Base-by-base conservation (phyloP, 805 yeast genomes). In the Metschnikowia koreensis region DNA sequence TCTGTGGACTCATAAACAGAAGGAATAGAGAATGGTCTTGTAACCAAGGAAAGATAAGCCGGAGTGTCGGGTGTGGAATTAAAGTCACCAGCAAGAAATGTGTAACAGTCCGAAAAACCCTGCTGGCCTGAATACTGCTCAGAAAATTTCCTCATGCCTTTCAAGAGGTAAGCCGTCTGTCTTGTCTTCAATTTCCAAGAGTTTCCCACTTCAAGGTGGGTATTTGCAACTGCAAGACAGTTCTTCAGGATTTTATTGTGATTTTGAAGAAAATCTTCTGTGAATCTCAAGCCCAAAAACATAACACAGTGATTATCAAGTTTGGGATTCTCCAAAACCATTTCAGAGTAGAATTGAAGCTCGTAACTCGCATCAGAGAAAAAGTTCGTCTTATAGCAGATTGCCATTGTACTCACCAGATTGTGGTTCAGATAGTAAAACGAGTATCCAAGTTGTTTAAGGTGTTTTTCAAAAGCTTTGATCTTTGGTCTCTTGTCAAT, bases 81-180 rank as follows among this genome's bases (percentile, higher is more conserved):
- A 40, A 48, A 48, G 17, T 48, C 51, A 11, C 47, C 51, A 15
- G 44, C 43, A 27, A 48, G 33, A 31, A 48, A 48, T 2, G 37
- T 34, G 29, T 48, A 48, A 22, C 28, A 40, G 9, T 43, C 17
- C n/a, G 53, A 51, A 7, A 29, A 13, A 7, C 44, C 44, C 17
- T 9, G 29, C 5, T 28, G 4, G 26, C n/a, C 5, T 6, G 37
- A 41, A 29, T 43, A 40, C 11, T 11, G 8, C 27, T 39, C 11
- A 6, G 33, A 22, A 15, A 46, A 46, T 7, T 39, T 27, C 31
- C 40, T 15, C 27, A 47, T 29, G 16, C 17, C n/a, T 15, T 41
- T 36, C 29, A 47, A 15, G 17, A 47, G 44, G 11, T 27, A 37
- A 5, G 46, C 41, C 15, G 50, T 36, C 16, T 41, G 31, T n/a